These are phyloP conservation scores for Raffaelea deltoideospora DNA, from an alignment of 2,329 filamentous ascomycete species.

Conservation along the genomic window DNA sequence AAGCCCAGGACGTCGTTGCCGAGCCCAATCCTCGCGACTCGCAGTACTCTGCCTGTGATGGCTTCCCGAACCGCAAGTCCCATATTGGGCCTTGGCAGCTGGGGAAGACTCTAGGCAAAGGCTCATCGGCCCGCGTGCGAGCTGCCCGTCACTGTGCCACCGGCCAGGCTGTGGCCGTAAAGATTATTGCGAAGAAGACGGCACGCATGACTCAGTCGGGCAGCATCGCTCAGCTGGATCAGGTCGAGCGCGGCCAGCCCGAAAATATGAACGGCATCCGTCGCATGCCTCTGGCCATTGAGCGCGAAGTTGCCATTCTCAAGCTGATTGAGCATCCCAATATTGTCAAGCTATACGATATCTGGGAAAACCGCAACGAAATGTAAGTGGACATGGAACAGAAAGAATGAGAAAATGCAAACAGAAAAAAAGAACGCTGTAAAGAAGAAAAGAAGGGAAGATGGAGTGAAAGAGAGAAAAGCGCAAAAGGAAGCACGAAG, in stretches of 20 bases:
- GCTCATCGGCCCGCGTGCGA: slow-evolving; percentile 77
- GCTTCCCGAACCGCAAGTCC: slow-evolving; percentile 33
- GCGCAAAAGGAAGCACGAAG: too few relatives aligned
- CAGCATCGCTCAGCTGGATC: slow-evolving; percentile 71
- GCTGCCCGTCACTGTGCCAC: slow-evolving; percentile 68
- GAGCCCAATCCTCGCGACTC: slow-evolving; percentile 25
- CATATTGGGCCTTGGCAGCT: slow-evolving; percentile 91
- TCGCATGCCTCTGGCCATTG: slow-evolving; percentile 73
- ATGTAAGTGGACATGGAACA: too few relatives aligned
- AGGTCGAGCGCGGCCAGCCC: slow-evolving; percentile 46
- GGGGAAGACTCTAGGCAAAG: slow-evolving; percentile 76
- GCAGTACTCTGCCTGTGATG: slow-evolving; percentile 17
- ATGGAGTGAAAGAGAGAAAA: too few relatives aligned
- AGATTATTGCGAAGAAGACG: slow-evolving; percentile 79
- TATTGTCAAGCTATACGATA: slow-evolving; percentile 86
- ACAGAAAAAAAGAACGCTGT: too few relatives aligned
- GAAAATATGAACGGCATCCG: slow-evolving; percentile 44
- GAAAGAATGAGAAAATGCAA: too few relatives aligned
- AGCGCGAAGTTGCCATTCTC: slow-evolving; percentile 92
- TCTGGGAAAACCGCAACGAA: slow-evolving; percentile 94
- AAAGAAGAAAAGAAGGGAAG: too few relatives aligned
- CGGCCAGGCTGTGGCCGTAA: slow-evolving; percentile 74
- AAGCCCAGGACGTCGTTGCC: too few relatives aligned
- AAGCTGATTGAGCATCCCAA: slow-evolving; percentile 92
- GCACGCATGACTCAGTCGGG: slow-evolving; percentile 71